Percentiles rank a stretch among this genome's conserved stretches.
phyloP scores from a whole-genome alignment of 768 basidiomycete species.

The Pleurotus sapidus region DNA sequence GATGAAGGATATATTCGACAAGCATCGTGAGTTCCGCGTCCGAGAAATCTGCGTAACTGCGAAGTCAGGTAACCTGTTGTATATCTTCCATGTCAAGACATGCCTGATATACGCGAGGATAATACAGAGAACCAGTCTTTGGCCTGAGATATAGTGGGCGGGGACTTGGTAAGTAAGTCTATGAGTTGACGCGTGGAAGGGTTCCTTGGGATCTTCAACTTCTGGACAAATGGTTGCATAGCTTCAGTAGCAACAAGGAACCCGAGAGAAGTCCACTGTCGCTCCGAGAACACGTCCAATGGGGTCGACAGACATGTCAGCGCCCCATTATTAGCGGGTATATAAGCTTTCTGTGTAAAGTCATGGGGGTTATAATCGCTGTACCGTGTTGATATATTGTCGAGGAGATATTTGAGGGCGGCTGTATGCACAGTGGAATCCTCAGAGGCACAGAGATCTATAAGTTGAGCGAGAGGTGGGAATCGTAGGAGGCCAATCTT shows the following conservation, averaged over 20 bases:
- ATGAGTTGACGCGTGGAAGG: constrained; percentile 66
- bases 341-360: constrained; percentile 64
- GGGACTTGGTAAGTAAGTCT: constrained; percentile 56
- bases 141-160: constrained; percentile 51
- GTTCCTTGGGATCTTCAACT: constrained; percentile 67
- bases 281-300: constrained; percentile 67
- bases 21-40: constrained; percentile 52
- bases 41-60: constrained; percentile 49
- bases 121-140: constrained; percentile 67
- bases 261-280: constrained; percentile 71
- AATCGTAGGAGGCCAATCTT: constrained; percentile 64
- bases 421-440: constrained; percentile 46
- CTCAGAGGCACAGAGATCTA: constrained; percentile 64
- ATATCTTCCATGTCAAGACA: constrained; percentile 13
- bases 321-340: constrained; percentile 65
- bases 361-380: constrained; percentile 51
- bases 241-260: constrained; percentile 64
- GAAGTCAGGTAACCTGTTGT: no score
- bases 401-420: constrained; percentile 81
- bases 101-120: constrained; percentile 60
- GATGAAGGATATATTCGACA: constrained; percentile 65
- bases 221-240: constrained; percentile 51
- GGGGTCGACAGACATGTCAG: constrained; percentile 58
- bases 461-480: constrained; percentile 64
- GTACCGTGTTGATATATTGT: constrained; percentile 65